phyloP scores from a whole-genome alignment of 106 monocot genomes.

The Alisma plantagoaquatica region DNA sequence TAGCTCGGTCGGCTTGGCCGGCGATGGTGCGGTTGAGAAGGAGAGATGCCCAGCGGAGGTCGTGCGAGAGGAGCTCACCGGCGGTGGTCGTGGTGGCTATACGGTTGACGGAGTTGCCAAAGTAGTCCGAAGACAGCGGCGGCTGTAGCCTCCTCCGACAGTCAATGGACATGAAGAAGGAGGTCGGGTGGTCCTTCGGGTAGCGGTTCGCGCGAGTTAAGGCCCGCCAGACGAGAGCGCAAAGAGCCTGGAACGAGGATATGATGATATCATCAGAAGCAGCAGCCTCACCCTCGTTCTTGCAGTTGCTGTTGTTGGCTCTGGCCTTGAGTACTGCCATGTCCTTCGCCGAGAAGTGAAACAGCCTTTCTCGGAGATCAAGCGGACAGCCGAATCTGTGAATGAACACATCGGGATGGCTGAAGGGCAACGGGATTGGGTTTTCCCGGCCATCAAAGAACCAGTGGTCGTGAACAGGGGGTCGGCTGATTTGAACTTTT shows the following conservation, averaged over 20 bases:
- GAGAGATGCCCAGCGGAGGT: conserved; percentile 40
- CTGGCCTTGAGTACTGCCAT: conserved; percentile 42
- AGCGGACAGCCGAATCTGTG: no score
- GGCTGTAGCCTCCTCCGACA: conserved; percentile 62
- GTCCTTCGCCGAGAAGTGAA: conserved; percentile 40
- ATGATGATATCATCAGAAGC: no score
- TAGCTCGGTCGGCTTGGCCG: conserved; percentile 23
- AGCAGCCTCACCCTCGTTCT: no score
- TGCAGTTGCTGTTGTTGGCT: conserved; percentile 14
- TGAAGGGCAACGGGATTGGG: conserved; percentile 32
- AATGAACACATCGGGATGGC: no score
- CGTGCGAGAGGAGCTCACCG: conserved; percentile 27
- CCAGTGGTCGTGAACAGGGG: no score
- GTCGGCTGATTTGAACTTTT: no score
- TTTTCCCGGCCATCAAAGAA: no score
- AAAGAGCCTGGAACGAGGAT: conserved; percentile 76
- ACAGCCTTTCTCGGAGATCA: conserved; percentile 60
- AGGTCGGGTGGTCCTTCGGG: conserved; percentile 26
- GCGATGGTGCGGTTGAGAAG: conserved; percentile 46
- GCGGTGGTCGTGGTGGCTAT: conserved; percentile 50
- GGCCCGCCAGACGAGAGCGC: conserved; percentile 63
- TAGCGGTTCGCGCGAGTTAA: conserved; percentile 55
- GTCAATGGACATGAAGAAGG: conserved; percentile 83
- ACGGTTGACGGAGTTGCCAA: conserved; percentile 92
- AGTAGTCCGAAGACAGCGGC: conserved; percentile 41